Percentiles rank a stretch among this genome's conserved stretches.
Conservation (phyloP, 2,329 filamentous ascomycete genomes). For the Trichophyton benhamiae region DNA sequence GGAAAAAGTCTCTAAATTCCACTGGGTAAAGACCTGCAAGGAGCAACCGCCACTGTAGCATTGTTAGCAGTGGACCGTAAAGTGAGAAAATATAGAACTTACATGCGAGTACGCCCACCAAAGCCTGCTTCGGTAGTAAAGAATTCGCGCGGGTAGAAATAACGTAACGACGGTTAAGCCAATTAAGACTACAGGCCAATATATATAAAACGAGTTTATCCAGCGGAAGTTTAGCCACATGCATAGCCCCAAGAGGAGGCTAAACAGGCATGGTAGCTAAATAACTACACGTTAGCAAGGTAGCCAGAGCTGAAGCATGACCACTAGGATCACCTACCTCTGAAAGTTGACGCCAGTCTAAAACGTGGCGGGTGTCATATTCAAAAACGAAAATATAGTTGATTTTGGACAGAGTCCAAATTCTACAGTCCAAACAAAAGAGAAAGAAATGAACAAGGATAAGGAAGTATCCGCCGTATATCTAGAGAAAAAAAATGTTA, state of each 20-base stretch:
- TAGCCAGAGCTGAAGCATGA: neutral
- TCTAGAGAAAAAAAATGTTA: slow-evolving; percentile 37
- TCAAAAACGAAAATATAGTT: slow-evolving; percentile 98
- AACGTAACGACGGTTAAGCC: slow-evolving; percentile 54
- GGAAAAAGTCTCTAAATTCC: slow-evolving; percentile 93
- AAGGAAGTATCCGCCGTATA: slow-evolving; percentile 88
- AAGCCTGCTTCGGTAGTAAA: slow-evolving; percentile 63
- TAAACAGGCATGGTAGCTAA: slow-evolving; percentile 68
- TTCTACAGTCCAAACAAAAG: slow-evolving; percentile 73
- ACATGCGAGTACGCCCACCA: slow-evolving; percentile 90
- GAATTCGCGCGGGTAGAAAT: slow-evolving; percentile 59
- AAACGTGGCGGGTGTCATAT: slow-evolving; percentile 70
- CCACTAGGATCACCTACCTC: slow-evolving; percentile 40
- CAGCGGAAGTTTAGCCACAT: slow-evolving; percentile 86
- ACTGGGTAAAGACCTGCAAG: slow-evolving; percentile 82
- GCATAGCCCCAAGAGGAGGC: slow-evolving; percentile 61
- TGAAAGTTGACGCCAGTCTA: slow-evolving; percentile 81
- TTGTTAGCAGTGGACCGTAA: slow-evolving; percentile 18
- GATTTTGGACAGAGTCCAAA: slow-evolving; percentile 76
- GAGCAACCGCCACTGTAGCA: slow-evolving; percentile 61
- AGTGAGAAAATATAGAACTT: slow-evolving; percentile 27
- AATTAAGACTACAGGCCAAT: slow-evolving; percentile 75
- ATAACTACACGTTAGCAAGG: neutral
- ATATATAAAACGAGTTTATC: slow-evolving; percentile 57
- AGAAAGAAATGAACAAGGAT: slow-evolving; percentile 65